Evolutionary conservation across 139 green algal genomes (phyloP).

Genomic region (Pseudopediastrum boryanum): DNA sequence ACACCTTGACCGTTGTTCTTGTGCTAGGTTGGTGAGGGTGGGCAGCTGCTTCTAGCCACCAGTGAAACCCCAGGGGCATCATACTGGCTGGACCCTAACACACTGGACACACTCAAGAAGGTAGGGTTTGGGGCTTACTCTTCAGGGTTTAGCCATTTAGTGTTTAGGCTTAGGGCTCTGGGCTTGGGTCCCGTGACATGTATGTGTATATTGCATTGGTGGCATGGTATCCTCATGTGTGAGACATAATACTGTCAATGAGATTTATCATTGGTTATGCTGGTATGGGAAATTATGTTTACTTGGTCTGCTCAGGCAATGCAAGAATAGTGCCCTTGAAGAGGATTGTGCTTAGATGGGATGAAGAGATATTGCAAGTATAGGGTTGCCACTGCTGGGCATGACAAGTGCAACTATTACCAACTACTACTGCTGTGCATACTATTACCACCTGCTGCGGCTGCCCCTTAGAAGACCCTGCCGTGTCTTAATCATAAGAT

Average conservation of each 20-base stretch:
- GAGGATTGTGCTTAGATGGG: too few relatives aligned
- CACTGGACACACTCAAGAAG: constrained; percentile 58
- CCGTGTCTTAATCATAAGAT: neutral
- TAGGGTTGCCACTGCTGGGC: too few relatives aligned
- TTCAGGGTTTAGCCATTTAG: too few relatives aligned
- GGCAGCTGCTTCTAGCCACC: neutral
- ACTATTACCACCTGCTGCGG: neutral
- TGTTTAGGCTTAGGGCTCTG: neutral
- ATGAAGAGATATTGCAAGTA: too few relatives aligned
- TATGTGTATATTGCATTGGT: neutral
- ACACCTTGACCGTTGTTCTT: too few relatives aligned
- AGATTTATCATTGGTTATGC: too few relatives aligned
- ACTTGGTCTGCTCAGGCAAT: too few relatives aligned
- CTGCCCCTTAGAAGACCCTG: neutral
- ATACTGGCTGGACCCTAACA: constrained; percentile 56
- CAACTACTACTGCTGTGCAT: neutral
- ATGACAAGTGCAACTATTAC: neutral
- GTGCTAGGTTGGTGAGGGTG: neutral
- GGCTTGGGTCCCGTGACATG: neutral
- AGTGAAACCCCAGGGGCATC: constrained; percentile 61
- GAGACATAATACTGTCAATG: neutral
- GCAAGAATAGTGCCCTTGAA: too few relatives aligned
- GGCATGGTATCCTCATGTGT: neutral
- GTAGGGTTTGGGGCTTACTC: constrained; percentile 12
- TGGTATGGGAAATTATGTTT: too few relatives aligned